Evolutionary conservation across 2,329 filamentous ascomycete genomes (phyloP).

Genomic region (Aureobasidium zeae): DNA sequence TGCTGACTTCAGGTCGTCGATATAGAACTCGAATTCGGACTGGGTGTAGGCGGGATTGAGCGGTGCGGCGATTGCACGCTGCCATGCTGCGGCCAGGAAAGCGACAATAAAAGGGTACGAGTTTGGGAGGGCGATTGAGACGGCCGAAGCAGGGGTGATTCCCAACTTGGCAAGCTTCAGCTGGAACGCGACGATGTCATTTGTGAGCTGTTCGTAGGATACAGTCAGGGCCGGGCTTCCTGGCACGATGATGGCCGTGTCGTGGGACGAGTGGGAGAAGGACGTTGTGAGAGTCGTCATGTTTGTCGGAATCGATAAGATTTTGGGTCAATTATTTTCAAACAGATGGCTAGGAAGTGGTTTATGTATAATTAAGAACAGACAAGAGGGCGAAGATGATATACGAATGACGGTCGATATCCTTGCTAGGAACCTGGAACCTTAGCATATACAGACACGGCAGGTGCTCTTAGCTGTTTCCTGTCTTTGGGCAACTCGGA

Average conservation of each 20-base stretch:
- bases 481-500: too few relatives aligned
- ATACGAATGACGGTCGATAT: too few relatives aligned
- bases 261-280: slow-evolving; percentile 43
- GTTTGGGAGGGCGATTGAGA: slow-evolving; percentile 76
- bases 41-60: slow-evolving; percentile 84
- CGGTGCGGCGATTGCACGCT: slow-evolving; percentile 75
- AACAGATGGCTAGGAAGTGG: too few relatives aligned
- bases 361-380: too few relatives aligned
- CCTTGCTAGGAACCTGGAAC: too few relatives aligned
- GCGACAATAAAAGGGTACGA: slow-evolving; percentile 82
- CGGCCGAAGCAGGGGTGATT: slow-evolving; percentile 57
- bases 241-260: slow-evolving; percentile 65
- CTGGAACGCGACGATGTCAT: slow-evolving; percentile 64
- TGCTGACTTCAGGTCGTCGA: slow-evolving; percentile 73
- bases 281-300: slow-evolving; percentile 52
- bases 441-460: too few relatives aligned
- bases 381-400: too few relatives aligned
- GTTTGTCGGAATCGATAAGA: too few relatives aligned
- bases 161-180: slow-evolving; percentile 67
- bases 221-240: slow-evolving; percentile 56
- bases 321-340: too few relatives aligned
- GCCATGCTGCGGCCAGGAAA: slow-evolving; percentile 78
- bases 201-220: slow-evolving; percentile 57
- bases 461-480: too few relatives aligned
- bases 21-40: slow-evolving; percentile 85